A percentile compares a stretch with the other conserved stretches of the same genome.
phyloP scores from a whole-genome alignment of 176 grass and related monocot genomes.

The Oryza meridionalis region DNA sequence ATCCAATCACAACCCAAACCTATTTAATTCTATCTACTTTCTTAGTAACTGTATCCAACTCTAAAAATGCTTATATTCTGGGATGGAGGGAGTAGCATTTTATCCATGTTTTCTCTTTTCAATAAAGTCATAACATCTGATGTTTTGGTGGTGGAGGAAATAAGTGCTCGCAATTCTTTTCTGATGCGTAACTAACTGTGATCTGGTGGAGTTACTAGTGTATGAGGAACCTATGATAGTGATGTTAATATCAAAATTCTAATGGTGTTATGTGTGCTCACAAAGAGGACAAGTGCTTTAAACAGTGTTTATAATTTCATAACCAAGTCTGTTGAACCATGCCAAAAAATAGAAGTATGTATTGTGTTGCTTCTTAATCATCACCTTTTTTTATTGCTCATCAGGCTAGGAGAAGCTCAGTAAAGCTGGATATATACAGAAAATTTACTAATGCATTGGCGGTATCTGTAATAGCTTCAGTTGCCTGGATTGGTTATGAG shows the following conservation, averaged over 20 bases:
- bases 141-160: neutral
- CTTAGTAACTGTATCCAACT: no score
- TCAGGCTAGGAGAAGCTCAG: constrained; percentile 83
- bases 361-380: constrained; percentile 23
- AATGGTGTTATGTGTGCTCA: neutral
- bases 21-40: no score
- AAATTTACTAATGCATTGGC: constrained; percentile 95
- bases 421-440: constrained; percentile 95
- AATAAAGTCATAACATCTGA: constrained; percentile 16
- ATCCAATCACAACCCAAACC: no score
- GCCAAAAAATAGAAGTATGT: neutral
- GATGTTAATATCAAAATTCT: constrained; percentile 13
- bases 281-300: neutral
- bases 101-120: constrained; percentile 16
- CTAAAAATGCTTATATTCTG: no score
- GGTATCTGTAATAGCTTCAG: constrained; percentile 86
- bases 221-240: neutral
- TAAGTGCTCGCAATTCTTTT: neutral
- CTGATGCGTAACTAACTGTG: neutral
- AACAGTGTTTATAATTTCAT: constrained; percentile 7
- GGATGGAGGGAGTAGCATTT: neutral
- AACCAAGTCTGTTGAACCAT: constrained; percentile 31
- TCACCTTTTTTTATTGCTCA: constrained; percentile 40
- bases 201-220: constrained; percentile 15
- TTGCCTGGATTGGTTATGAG: constrained; percentile 99